Conservation (phyloP, 2,329 filamentous ascomycete species). For the Hortaea werneckii region DNA sequence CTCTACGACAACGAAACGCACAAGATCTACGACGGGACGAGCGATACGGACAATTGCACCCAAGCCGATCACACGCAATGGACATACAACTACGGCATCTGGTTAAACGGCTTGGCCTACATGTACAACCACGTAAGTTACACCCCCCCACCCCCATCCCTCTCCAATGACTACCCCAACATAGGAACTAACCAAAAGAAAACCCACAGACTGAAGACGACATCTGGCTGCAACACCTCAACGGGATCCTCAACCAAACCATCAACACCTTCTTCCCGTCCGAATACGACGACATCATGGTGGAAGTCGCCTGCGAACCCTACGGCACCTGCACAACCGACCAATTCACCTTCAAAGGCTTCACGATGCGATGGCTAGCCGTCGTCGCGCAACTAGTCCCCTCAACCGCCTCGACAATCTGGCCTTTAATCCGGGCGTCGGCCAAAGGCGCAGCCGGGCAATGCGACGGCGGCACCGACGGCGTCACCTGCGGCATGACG, state of each 20-base stretch:
- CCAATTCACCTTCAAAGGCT: slow-evolving; percentile 32
- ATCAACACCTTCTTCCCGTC: slow-evolving; percentile 31
- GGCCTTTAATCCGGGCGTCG: slow-evolving; percentile 43
- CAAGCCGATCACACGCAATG: slow-evolving; percentile 37
- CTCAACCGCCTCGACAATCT: slow-evolving; percentile 40
- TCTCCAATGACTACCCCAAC: background rate
- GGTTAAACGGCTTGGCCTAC: slow-evolving; percentile 21
- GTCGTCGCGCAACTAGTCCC: slow-evolving; percentile 48
- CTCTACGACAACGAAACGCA: slow-evolving; percentile 37
- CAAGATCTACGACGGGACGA: slow-evolving; percentile 38
- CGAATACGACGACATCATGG: slow-evolving; percentile 26
- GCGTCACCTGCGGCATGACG: slow-evolving; percentile 34
- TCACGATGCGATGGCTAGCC: slow-evolving; percentile 37
- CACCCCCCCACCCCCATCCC: too few relatives aligned
- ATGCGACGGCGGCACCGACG: slow-evolving; percentile 40
- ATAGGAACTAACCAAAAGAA: background rate
- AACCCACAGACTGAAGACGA: slow-evolving; percentile 5
- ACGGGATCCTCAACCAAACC: slow-evolving; percentile 14
- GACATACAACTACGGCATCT: slow-evolving; percentile 36
- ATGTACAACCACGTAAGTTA: slow-evolving; percentile 7
- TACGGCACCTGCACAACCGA: slow-evolving; percentile 31
- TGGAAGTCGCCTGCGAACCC: slow-evolving; percentile 35
- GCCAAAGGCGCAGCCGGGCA: slow-evolving; percentile 42
- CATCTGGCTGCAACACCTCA: slow-evolving; percentile 10
- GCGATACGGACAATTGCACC: slow-evolving; percentile 36